Evolutionary conservation across 768 basidiomycete genomes (phyloP).

Genomic region (Mycena crocata): DNA sequence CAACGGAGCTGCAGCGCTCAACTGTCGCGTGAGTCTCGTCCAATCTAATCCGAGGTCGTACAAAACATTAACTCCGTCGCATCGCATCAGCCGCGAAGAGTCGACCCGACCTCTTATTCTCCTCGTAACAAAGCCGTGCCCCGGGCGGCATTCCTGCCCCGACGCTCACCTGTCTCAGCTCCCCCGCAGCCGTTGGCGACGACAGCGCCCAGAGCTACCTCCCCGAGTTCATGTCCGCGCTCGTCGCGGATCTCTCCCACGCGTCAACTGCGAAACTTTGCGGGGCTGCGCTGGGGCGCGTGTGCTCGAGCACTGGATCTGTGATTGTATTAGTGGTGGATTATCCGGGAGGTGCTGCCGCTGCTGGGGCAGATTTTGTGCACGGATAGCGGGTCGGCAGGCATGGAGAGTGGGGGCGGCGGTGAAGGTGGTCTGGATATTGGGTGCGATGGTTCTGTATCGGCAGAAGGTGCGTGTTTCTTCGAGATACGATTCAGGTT

Average conservation of each 20-base stretch:
- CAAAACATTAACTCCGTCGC: slow-evolving; percentile 6
- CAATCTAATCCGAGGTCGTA: not conserved
- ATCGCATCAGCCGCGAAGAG: slow-evolving; percentile 88
- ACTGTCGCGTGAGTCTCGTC: slow-evolving; percentile 68
- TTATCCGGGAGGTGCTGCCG: slow-evolving; percentile 87
- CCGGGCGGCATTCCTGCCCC: slow-evolving; percentile 86
- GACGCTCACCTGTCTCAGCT: slow-evolving; percentile 93
- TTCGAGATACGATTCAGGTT: not conserved
- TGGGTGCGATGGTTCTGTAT: slow-evolving; percentile 97
- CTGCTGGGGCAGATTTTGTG: slow-evolving; percentile 86
- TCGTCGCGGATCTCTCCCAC: slow-evolving; percentile 89
- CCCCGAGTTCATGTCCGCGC: slow-evolving; percentile 90
- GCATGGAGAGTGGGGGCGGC: slow-evolving; percentile 67
- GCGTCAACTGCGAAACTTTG: slow-evolving; percentile 89
- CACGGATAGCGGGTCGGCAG: slow-evolving; percentile 38
- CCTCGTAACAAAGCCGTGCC: slow-evolving; percentile 84
- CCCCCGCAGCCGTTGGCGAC: slow-evolving; percentile 91
- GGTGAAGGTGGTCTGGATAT: slow-evolving; percentile 93
- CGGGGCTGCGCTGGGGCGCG: slow-evolving; percentile 96
- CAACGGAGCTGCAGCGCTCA: slow-evolving; percentile 97
- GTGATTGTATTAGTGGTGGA: slow-evolving; percentile 93
- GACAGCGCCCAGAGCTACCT: slow-evolving; percentile 89
- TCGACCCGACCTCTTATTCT: slow-evolving; percentile 91
- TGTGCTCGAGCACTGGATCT: slow-evolving; percentile 95
- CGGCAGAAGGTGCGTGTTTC: slow-evolving; percentile 77